A percentile compares a stretch with the other conserved stretches of the same genome.
phyloP scores from a whole-genome alignment of 805 yeast genomes.

The Pichia deserticola region DNA sequence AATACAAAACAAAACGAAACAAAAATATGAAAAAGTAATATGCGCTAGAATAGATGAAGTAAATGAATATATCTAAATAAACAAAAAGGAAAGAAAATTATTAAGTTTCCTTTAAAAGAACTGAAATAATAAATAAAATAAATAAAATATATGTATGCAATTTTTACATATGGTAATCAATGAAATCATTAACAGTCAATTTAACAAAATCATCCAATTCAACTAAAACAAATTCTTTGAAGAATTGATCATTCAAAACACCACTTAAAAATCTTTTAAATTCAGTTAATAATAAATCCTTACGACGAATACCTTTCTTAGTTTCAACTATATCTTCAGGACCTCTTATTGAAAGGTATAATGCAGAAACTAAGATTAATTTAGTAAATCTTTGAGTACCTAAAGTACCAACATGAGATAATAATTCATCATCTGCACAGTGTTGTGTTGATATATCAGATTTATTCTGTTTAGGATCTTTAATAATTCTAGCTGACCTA shows the following conservation, averaged over 20 bases:
- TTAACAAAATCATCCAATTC: conserved; percentile 26
- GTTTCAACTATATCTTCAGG: conserved; percentile 14
- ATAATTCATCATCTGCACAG: conserved; percentile 5
- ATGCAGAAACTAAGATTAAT: conserved; percentile 14
- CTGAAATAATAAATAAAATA: neutral
- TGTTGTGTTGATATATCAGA: conserved; percentile 1
- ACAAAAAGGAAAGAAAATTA: neutral
- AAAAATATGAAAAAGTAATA: too few species aligned
- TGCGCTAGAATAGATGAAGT: too few species aligned
- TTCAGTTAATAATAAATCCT: conserved; percentile 22
- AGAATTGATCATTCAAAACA: conserved; percentile 20
- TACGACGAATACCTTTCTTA: conserved; percentile 10
- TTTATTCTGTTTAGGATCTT: neutral
- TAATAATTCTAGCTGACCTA: neutral
- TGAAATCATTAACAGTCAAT: conserved; percentile 25
- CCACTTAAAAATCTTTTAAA: conserved; percentile 25
- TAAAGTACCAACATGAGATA: conserved; percentile 6
- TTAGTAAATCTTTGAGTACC: conserved; percentile 15
- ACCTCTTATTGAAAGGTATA: conserved; percentile 12
- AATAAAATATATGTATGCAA: too few species aligned
- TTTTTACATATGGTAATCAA: conserved; percentile 25
- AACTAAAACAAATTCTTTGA: conserved; percentile 18
- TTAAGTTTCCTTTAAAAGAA: neutral
- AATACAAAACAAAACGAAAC: too few species aligned
- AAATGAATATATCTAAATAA: too few species aligned